Evolutionary conservation across 345 rosid genomes (phyloP).

Genomic region (Lepidium africanum): DNA sequence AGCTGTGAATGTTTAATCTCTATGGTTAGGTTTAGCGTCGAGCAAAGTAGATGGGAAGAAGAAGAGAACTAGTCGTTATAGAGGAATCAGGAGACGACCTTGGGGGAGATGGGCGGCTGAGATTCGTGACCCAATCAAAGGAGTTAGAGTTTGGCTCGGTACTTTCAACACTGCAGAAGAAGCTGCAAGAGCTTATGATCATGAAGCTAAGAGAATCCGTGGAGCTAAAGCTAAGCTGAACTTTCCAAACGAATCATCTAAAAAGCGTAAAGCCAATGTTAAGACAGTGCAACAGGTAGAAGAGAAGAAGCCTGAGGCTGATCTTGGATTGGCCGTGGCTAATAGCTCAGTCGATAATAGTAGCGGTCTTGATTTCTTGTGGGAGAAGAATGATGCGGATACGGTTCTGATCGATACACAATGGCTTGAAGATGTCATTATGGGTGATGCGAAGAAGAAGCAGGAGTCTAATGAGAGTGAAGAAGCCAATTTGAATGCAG

Average conservation of each 20-base stretch:
- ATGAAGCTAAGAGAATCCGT: slow-evolving; percentile 80
- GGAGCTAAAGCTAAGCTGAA: slow-evolving; percentile 93
- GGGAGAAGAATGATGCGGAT: slow-evolving; percentile 13
- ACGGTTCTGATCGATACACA: slow-evolving; percentile 10
- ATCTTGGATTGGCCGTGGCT: not conserved
- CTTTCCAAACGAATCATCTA: slow-evolving; percentile 30
- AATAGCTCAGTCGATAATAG: not conserved
- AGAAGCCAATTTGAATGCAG: not conserved
- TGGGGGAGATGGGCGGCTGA: slow-evolving; percentile 99
- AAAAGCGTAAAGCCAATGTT: not conserved
- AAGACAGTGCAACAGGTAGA: not conserved
- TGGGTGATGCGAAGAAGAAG: not conserved
- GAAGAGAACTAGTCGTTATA: slow-evolving; percentile 37
- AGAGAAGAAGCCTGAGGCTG: not conserved
- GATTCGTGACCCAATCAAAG: slow-evolving; percentile 77
- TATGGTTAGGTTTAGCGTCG: not conserved
- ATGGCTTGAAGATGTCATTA: slow-evolving; percentile 19
- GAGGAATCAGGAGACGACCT: slow-evolving; percentile 83
- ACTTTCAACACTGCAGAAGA: slow-evolving; percentile 75
- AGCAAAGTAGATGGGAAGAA: slow-evolving; percentile 4
- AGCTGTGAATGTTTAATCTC: not conserved
- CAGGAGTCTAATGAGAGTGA: not conserved
- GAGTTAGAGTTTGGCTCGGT: slow-evolving; percentile 91
- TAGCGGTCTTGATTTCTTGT: slow-evolving; percentile 7
- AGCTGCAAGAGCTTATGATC: slow-evolving; percentile 84